These are phyloP conservation scores for Sphagnum tenellum DNA, from an alignment of 225 moss, liverwort and hornwort genomes.

Conservation along the genomic window DNA sequence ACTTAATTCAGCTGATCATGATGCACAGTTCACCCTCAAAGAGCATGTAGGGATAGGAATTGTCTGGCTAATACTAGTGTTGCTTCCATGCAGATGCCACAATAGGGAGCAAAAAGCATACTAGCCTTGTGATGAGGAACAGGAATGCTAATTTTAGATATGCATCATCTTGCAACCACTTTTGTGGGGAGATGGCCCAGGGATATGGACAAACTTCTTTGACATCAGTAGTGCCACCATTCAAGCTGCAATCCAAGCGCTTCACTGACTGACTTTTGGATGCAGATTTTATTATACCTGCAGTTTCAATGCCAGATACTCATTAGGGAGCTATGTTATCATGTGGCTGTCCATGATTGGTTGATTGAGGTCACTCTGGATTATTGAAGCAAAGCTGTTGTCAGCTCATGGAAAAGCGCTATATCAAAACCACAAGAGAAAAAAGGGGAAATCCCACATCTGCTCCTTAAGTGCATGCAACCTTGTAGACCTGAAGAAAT, in stretches of 20 bases:
- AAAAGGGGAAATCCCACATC: no score
- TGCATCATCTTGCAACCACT: constrained; percentile 63
- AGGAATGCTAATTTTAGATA: constrained; percentile 44
- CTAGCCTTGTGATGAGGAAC: constrained; percentile 38
- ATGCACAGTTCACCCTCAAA: no score
- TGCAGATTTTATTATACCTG: constrained; percentile 25
- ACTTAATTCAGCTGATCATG: no score
- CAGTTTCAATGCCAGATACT: background rate
- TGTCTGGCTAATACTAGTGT: constrained; percentile 20
- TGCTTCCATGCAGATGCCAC: constrained; percentile 27
- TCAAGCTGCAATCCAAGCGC: constrained; percentile 40
- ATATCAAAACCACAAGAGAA: no score
- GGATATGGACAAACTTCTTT: constrained; percentile 49
- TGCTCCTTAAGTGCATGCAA: no score
- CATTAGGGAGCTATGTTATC: no score
- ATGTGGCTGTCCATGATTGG: no score
- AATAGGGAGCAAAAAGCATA: constrained; percentile 34
- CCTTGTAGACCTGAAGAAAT: no score
- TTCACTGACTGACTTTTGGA: constrained; percentile 16
- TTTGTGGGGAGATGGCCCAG: constrained; percentile 52
- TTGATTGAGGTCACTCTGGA: no score
- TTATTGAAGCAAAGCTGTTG: no score
- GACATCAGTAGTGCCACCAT: constrained; percentile 27
- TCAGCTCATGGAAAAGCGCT: no score
- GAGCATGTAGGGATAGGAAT: no score